Evolutionary conservation across 306 rosid species (phyloP).

Genomic region (Castanopsis chinensis): DNA sequence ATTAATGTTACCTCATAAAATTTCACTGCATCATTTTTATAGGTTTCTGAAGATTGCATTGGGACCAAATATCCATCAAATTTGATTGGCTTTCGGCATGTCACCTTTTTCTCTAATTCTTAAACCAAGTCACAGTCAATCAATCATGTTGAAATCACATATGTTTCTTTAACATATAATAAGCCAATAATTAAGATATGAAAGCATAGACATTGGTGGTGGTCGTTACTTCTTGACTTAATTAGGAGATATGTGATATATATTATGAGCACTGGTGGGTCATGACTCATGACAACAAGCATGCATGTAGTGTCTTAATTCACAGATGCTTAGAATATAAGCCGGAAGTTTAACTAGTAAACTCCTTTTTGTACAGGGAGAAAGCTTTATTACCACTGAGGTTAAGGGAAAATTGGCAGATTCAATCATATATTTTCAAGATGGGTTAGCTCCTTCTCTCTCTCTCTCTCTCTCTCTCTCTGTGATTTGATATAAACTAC

Average conservation of each 20-base stretch:
- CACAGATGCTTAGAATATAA: background rate
- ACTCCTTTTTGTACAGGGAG: slow-evolving; percentile 37
- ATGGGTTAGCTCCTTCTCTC: slow-evolving; percentile 28
- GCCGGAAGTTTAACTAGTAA: background rate
- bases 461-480: background rate
- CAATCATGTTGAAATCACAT: background rate
- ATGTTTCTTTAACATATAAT: background rate
- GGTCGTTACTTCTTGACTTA: background rate
- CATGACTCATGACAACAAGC: background rate
- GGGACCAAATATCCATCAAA: background rate
- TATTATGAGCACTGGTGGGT: background rate
- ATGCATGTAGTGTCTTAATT: background rate
- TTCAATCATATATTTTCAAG: slow-evolving; percentile 23
- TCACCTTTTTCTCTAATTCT: background rate
- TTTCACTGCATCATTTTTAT: background rate
- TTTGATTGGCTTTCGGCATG: background rate
- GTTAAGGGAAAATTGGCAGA: slow-evolving; percentile 40
- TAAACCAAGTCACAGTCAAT: background rate
- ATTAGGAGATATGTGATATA: background rate
- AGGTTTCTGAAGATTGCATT: background rate
- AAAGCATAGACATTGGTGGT: background rate
- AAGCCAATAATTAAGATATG: background rate
- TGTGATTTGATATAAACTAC: background rate
- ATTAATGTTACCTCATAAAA: too few relatives aligned
- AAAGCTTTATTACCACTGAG: slow-evolving; percentile 40